Evolutionary conservation across 225 moss, liverwort and hornwort genomes (phyloP).

Genomic region (Pseudisothecium myosuroides): DNA sequence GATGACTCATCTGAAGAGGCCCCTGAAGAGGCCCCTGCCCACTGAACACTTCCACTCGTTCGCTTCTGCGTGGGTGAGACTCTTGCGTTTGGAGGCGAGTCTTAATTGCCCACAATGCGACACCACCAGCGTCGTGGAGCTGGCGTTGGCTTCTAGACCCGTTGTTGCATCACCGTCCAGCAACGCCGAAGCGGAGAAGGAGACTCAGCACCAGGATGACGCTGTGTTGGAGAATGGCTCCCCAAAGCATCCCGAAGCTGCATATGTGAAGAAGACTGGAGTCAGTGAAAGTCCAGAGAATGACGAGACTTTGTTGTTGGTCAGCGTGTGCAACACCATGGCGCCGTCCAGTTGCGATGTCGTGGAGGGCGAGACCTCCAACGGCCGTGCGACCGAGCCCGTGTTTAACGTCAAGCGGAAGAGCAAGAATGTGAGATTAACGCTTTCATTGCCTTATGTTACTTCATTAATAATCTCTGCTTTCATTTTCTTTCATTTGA

Average conservation of each 20-base stretch:
- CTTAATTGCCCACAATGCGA: too few species aligned
- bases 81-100: too few species aligned
- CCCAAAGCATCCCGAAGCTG: neutral
- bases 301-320: constrained; percentile 52
- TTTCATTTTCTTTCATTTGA: too few species aligned
- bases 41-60: too few species aligned
- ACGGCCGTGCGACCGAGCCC: too few species aligned
- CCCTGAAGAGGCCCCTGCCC: too few species aligned
- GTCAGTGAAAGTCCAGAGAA: constrained; percentile 33
- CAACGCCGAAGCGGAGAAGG: neutral
- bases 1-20: too few species aligned
- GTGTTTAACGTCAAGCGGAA: neutral
- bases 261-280: neutral
- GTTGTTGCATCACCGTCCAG: neutral
- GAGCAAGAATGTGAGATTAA: neutral
- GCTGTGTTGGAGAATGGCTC: neutral
- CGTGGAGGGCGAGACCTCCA: neutral
- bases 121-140: too few species aligned
- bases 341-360: neutral
- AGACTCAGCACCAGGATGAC: neutral
- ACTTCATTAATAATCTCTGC: too few species aligned
- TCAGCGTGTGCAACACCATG: constrained; percentile 22
- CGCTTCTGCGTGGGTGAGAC: too few species aligned
- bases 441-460: neutral
- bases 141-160: too few species aligned